Evolutionary conservation across 1,139 yeast genomes (phyloP).

Genomic region (Taphrina populina): DNA sequence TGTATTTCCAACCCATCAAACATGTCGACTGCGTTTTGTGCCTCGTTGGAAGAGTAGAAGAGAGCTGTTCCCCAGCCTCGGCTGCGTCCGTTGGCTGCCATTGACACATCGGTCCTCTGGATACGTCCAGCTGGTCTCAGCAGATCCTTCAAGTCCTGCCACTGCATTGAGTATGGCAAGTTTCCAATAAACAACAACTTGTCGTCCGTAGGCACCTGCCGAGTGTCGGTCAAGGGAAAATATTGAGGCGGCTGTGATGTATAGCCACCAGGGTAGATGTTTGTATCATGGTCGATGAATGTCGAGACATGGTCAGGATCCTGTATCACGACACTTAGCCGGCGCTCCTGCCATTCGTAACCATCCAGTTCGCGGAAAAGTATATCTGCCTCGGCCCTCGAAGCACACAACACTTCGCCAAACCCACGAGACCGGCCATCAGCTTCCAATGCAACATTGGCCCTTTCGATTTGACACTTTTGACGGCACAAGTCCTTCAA

Average conservation of each 20-base stretch:
- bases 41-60: conserved; percentile 53
- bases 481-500: conserved; percentile 73
- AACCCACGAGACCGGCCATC: conserved; percentile 32
- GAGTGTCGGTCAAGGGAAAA: neutral
- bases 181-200: conserved; percentile 23
- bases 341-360: conserved; percentile 38
- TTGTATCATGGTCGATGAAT: neutral
- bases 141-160: conserved; percentile 57
- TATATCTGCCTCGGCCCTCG: conserved; percentile 24
- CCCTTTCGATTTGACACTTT: conserved; percentile 25
- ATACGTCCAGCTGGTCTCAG: conserved; percentile 48
- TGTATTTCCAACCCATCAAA: conserved; percentile 57
- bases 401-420: conserved; percentile 10
- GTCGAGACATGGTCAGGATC: neutral
- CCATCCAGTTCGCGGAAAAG: conserved; percentile 33
- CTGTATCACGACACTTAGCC: conserved; percentile 35
- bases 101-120: conserved; percentile 58
- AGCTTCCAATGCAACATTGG: conserved; percentile 28
- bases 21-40: conserved; percentile 52
- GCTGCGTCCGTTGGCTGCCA: conserved; percentile 47
- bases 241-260: conserved; percentile 5
- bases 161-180: conserved; percentile 53
- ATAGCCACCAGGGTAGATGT: neutral
- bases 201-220: conserved; percentile 15
- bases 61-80: conserved; percentile 69